Conservation (phyloP, 2,329 filamentous ascomycete genomes). For the Aspergillus sp. region DNA sequence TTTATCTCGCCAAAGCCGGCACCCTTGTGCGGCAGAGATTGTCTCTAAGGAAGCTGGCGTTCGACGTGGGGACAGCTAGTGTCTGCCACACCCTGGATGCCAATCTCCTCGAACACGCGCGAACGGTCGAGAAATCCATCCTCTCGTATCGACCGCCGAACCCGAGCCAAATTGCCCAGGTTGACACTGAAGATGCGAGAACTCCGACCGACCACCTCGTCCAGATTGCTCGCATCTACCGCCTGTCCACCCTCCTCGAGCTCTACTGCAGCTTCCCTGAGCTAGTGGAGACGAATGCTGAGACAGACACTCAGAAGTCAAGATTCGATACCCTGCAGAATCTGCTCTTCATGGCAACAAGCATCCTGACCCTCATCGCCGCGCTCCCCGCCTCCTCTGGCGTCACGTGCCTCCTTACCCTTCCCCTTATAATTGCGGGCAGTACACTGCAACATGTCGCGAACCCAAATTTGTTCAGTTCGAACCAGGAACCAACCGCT, state of each 20-base stretch:
- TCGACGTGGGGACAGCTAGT: background rate
- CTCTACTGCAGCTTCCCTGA: constrained; percentile 10
- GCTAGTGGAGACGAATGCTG: background rate
- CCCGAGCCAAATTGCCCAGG: background rate
- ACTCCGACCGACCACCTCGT: background rate
- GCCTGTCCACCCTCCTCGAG: background rate
- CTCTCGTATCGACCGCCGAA: background rate
- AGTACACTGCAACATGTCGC: background rate
- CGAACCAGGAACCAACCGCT: too few species aligned
- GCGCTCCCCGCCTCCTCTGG: constrained; percentile 2
- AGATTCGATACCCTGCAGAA: too few species aligned
- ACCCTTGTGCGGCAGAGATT: constrained; percentile 5
- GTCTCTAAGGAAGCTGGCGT: background rate
- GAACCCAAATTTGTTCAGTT: too few species aligned
- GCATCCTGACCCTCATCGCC: constrained; percentile 5
- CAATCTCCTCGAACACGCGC: background rate
- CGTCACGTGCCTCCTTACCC: constrained; percentile 6
- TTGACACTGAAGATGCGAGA: background rate
- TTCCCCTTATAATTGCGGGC: constrained; percentile 13
- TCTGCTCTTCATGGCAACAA: background rate
- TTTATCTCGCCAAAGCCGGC: constrained; percentile 8
- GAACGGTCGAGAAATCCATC: background rate
- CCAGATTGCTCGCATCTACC: background rate
- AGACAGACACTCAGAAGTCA: too few species aligned
- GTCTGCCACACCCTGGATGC: background rate